Evolutionary conservation across 306 rosid genomes (phyloP).

Genomic region (Quercus aquifolioides): DNA sequence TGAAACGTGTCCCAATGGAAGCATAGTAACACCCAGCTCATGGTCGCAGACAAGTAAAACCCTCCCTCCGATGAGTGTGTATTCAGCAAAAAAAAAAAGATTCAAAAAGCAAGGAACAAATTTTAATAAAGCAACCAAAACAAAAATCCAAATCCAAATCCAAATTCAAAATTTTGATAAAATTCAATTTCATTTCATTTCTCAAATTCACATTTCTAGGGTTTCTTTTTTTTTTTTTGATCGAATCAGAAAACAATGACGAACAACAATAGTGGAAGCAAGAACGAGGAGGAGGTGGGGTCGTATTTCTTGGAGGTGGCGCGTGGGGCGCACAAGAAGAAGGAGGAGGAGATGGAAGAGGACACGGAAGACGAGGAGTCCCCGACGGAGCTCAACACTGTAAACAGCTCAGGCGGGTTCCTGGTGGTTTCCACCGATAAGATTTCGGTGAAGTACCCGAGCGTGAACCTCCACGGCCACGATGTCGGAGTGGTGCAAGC

Average conservation of each 20-base stretch:
- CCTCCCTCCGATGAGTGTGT: no score
- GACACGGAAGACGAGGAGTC: slow-evolving; percentile 45
- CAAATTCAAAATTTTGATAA: no score
- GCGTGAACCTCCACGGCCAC: slow-evolving; percentile 77
- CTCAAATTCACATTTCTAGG: slow-evolving; percentile 24
- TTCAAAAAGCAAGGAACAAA: no score
- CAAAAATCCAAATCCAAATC: no score
- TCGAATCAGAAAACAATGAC: slow-evolving; percentile 21
- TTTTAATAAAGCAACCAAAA: no score
- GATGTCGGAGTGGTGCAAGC: slow-evolving; percentile 96
- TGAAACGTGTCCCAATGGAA: no score
- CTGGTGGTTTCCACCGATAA: slow-evolving; percentile 72
- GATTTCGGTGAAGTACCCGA: slow-evolving; percentile 77
- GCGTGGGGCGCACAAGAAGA: slow-evolving; percentile 33
- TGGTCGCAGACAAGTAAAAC: no score
- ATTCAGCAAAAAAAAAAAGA: no score
- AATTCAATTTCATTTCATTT: no score
- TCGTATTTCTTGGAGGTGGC: slow-evolving; percentile 59
- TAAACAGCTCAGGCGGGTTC: slow-evolving; percentile 95
- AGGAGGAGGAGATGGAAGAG: slow-evolving; percentile 22
- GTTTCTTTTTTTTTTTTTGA: neutral
- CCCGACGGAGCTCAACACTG: slow-evolving; percentile 84
- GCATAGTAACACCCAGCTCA: no score
- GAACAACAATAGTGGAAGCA: slow-evolving; percentile 27
- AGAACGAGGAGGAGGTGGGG: slow-evolving; percentile 39